phyloP scores from a whole-genome alignment of 805 yeast species.

The Cyberlindnera lachancei region DNA sequence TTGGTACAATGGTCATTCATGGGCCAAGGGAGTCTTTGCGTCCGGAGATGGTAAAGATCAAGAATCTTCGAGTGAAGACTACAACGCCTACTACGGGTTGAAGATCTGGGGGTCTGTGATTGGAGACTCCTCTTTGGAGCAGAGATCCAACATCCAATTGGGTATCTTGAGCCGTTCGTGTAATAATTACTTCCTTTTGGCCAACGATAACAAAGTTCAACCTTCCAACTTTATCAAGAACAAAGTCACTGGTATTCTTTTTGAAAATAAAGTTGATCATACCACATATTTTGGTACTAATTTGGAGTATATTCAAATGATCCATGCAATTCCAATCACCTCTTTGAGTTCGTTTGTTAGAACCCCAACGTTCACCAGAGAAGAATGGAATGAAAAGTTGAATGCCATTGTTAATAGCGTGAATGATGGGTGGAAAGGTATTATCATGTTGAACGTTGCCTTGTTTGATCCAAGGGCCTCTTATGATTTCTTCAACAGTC shows the following conservation, averaged over 20 bases:
- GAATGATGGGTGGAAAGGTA: conserved; percentile 66
- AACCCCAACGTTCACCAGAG: conserved; percentile 42
- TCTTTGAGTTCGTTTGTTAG: conserved; percentile 59
- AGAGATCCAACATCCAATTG: conserved; percentile 51
- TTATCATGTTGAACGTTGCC: conserved; percentile 68
- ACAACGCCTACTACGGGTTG: conserved; percentile 62
- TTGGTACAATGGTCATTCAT: conserved; percentile 73
- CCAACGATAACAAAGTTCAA: conserved; percentile 45
- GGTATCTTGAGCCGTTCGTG: conserved; percentile 50
- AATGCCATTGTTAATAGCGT: conserved; percentile 37
- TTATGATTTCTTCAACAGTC: conserved; percentile 51
- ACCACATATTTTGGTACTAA: conserved; percentile 71
- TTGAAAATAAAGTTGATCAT: conserved; percentile 67
- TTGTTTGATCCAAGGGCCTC: conserved; percentile 60
- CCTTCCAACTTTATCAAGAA: conserved; percentile 51
- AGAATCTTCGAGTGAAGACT: conserved; percentile 70
- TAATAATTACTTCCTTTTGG: conserved; percentile 46
- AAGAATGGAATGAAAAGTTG: conserved; percentile 57
- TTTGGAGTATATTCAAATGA: conserved; percentile 70
- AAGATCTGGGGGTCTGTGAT: conserved; percentile 56
- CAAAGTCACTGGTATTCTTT: conserved; percentile 66
- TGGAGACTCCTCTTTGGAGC: conserved; percentile 44
- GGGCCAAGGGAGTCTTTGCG: conserved; percentile 67
- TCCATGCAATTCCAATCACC: conserved; percentile 70
- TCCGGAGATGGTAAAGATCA: conserved; percentile 74